These are phyloP conservation scores for Casuarina glauca DNA, from an alignment of 306 rosid genomes.

Conservation along the genomic window DNA sequence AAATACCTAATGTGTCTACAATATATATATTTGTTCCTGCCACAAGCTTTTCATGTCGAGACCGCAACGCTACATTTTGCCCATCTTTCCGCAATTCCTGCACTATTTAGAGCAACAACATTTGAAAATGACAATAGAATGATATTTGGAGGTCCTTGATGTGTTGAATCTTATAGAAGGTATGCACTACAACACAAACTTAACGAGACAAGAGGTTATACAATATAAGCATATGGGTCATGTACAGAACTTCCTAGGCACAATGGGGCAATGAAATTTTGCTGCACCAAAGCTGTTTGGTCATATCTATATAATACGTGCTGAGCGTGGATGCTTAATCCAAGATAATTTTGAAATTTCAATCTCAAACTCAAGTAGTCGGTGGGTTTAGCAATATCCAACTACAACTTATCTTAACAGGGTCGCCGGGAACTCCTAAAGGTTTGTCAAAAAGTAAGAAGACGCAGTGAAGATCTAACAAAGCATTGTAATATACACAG, in stretches of 20 bases:
- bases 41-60: slow-evolving; percentile 53
- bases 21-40: slow-evolving; percentile 63
- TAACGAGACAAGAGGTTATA: not conserved
- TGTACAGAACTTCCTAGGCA: not conserved
- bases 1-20: slow-evolving; percentile 84
- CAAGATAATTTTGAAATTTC: not conserved
- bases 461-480: no score
- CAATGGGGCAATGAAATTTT: not conserved
- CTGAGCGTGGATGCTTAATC: not conserved
- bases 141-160: not conserved
- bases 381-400: not conserved
- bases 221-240: not conserved
- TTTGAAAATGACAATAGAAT: slow-evolving; percentile 6
- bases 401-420: not conserved
- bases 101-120: slow-evolving; percentile 39
- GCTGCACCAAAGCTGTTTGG: not conserved
- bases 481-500: not conserved
- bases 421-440: not conserved
- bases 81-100: slow-evolving; percentile 83
- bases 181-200: not conserved
- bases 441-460: not conserved
- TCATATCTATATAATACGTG: no score
- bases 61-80: slow-evolving; percentile 70
- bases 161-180: slow-evolving; percentile 9
- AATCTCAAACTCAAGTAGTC: not conserved